Base-by-base conservation (phyloP, 2,329 filamentous ascomycete species). In the Ascochyta koolunga region DNA sequence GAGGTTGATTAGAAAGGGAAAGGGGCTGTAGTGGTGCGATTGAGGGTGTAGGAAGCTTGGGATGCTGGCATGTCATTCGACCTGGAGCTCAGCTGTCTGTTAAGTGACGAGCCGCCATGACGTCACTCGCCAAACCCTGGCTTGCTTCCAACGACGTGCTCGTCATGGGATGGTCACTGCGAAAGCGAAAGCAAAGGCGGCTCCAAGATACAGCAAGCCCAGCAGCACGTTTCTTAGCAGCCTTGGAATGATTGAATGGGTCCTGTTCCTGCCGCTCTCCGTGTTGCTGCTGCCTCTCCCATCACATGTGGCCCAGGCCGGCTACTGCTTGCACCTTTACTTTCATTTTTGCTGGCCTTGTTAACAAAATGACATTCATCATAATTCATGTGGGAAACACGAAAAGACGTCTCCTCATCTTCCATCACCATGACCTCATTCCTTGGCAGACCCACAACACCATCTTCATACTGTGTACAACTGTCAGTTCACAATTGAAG, bases 51-150 rank as follows among this genome's bases (percentile, higher is more conserved):
- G 16, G 22, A 19, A 44, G 39, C 39, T 48, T 44, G 25, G 13
- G 44, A 19, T 49, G 27, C 45, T 36, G 27, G 32, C 35, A 36
- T 43, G 27, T 39, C 27, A 27, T 36, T 29, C 9, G 44, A 44
- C n/a, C 21, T 36, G 44, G 25, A 54, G 50, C 44, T 48, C 25
- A 49, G 50, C 15, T 16, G 27, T 33, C 39, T 39, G 33, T 49
- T 48, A 39, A 36, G 38, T 37, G 40, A 41, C 44, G 27, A 47
- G 24, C 38, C 25, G 29, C 31, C 15, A 22, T 54, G 51, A 54
- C 51, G 51, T 54, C 45, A 54, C 35, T 54, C 51, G 51, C 45
- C 40, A 39, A 49, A 47, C 47, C 51, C 51, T 33, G 16, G 31
- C 31, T 16, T 54, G 50, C 50, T 49, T 54, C 39, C 22, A 40